Base-by-base conservation (phyloP, 1,139 yeast genomes). In the Suhomyces chickasaworum region DNA sequence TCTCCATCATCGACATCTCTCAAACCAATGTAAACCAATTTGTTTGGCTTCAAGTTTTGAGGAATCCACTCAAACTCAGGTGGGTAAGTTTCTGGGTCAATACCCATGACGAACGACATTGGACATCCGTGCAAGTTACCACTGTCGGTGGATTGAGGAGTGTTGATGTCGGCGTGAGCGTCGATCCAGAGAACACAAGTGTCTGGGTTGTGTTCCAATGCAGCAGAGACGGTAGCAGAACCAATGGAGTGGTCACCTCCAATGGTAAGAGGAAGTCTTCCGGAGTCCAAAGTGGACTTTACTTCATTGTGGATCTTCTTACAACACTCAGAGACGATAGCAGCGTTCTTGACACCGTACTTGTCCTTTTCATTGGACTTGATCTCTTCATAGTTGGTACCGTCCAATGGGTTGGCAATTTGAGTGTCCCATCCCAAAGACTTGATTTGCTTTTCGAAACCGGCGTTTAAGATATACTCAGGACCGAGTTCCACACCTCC, bases 221-320 rank as follows among this genome's bases (percentile, higher is more conserved):
- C 87, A 10, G 95, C 99, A 33, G 89, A 77, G 33, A 91, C 85
- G 7, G 98, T 90, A 42, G 96, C 97, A 60, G 93, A 89, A 46
- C 96, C 98, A 55, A 93, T 86, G 4, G 97, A 89, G 66, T 93
- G 99, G 69, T 93, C 99, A 46, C 99, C 99, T 46, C 99, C 99
- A 48, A 93, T 68, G 4, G 97, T 90, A 47, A 93, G 70, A 3
- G 97, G 95, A 51, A 93, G 75, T 36, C 78, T 71, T 15, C 80
- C 81, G n/a, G 64, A 59, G 18, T 66, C 59, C 38, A 68, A 59
- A 12, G 87, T 80, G 4, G 64, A 56, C 47, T 72, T 70, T 45
- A 87, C 90, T 3, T 88, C 69, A 34, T 83, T 71, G 64, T 81
- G 84, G 46, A 93, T 81, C 52, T 68, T 67, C 60, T 81, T 65